phyloP scores from a whole-genome alignment of 176 grass and related monocot genomes.

The Cocos nucifera region DNA sequence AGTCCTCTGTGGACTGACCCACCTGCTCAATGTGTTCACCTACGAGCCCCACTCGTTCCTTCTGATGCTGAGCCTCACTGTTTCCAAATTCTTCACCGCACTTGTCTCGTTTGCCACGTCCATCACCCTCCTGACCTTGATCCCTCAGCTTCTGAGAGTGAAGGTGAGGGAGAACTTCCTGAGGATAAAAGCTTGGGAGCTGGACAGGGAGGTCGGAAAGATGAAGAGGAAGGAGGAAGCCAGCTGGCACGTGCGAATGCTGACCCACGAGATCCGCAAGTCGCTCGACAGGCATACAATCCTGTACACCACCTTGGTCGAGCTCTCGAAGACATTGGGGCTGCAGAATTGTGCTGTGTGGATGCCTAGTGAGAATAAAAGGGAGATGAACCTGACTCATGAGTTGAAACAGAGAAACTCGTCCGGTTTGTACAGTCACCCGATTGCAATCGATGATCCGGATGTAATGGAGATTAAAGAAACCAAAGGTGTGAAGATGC shows the following conservation, averaged over 20 bases:
- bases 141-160: slow-evolving; percentile 68
- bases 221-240: slow-evolving; percentile 75
- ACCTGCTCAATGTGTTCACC: slow-evolving; percentile 59
- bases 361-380: slow-evolving; percentile 51
- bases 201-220: slow-evolving; percentile 49
- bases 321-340: slow-evolving; percentile 55
- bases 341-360: slow-evolving; percentile 75
- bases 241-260: slow-evolving; percentile 70
- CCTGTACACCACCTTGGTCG: slow-evolving; percentile 69
- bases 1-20: slow-evolving; percentile 64
- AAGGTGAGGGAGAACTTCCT: slow-evolving; percentile 77
- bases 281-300: slow-evolving; percentile 61
- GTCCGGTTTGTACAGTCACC: slow-evolving; percentile 14
- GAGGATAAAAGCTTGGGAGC: slow-evolving; percentile 49
- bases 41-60: slow-evolving; percentile 65
- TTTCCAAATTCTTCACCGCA: slow-evolving; percentile 75
- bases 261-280: slow-evolving; percentile 72
- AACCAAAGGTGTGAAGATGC: slow-evolving; percentile 33
- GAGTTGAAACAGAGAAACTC: slow-evolving; percentile 39
- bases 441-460: slow-evolving; percentile 34
- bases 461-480: slow-evolving; percentile 50
- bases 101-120: slow-evolving; percentile 58
- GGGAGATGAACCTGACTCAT: slow-evolving; percentile 58
- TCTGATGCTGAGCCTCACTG: slow-evolving; percentile 47
- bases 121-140: slow-evolving; percentile 66